Conservation (phyloP, 257 asterid genomes). For the Cruciata laevipes region DNA sequence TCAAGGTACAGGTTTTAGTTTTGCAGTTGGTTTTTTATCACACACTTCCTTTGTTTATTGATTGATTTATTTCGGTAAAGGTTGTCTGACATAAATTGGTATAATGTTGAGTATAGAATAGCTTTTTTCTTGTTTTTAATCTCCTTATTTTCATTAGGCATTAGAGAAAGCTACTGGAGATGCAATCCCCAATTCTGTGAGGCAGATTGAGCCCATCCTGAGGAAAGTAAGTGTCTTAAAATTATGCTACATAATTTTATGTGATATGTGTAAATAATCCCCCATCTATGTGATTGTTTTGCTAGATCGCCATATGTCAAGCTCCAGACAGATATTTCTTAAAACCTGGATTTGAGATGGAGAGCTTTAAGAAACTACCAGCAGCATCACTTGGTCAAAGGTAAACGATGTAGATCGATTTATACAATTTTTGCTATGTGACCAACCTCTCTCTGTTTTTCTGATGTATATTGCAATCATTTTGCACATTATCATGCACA, state of each 20-base stretch:
- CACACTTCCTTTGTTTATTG: background rate
- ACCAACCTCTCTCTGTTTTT: background rate
- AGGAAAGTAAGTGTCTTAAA: slow-evolving; percentile 56
- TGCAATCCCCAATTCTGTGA: slow-evolving; percentile 54
- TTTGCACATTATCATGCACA: background rate
- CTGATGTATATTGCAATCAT: background rate
- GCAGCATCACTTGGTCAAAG: slow-evolving; percentile 57
- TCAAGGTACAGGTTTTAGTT: slow-evolving; percentile 39
- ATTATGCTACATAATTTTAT: slow-evolving; percentile 14
- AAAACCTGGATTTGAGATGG: slow-evolving; percentile 63
- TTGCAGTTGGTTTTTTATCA: background rate
- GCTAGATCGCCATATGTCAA: slow-evolving; percentile 66
- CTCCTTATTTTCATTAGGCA: slow-evolving; percentile 39
- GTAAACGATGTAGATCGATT: slow-evolving; percentile 28
- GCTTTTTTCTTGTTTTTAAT: slow-evolving; percentile 6
- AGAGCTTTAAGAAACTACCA: slow-evolving; percentile 48
- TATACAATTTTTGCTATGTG: background rate
- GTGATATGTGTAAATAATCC: slow-evolving; percentile 5
- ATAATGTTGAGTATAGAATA: background rate
- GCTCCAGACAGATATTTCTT: slow-evolving; percentile 84
- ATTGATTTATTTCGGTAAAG: background rate
- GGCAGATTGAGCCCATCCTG: slow-evolving; percentile 72
- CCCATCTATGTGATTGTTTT: slow-evolving; percentile 19
- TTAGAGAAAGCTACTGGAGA: slow-evolving; percentile 90
- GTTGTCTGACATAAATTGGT: background rate